Percentiles rank a stretch among this genome's conserved stretches.
These are phyloP conservation scores for Plasmodium cynomolgi DNA, from an alignment of 169 alveolate genomes.

Conservation along the genomic window DNA sequence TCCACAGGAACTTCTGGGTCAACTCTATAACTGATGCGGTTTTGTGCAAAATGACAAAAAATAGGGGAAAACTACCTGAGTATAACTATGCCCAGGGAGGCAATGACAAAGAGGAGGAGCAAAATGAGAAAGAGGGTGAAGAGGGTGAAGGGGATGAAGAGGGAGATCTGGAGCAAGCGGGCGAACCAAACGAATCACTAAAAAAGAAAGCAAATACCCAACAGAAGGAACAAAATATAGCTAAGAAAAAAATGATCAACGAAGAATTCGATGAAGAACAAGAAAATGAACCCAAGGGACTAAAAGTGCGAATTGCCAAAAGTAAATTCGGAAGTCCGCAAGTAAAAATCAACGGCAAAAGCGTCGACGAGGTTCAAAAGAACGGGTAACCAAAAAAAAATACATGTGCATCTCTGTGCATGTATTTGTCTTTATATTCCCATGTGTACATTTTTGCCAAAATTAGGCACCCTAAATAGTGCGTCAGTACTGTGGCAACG, in stretches of 20 bases:
- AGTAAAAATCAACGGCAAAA: slow-evolving; percentile 84
- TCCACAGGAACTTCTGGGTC: slow-evolving; percentile 56
- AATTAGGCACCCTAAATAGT: neutral
- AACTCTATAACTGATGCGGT: slow-evolving; percentile 73
- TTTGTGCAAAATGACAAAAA: slow-evolving; percentile 57
- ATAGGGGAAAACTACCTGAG: slow-evolving; percentile 61
- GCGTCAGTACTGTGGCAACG: neutral
- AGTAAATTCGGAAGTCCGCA: slow-evolving; percentile 83
- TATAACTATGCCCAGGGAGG: slow-evolving; percentile 19
- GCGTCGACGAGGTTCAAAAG: slow-evolving; percentile 78
- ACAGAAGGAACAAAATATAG: slow-evolving; percentile 12
- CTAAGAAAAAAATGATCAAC: slow-evolving; percentile 17
- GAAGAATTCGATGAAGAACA: slow-evolving; percentile 75
- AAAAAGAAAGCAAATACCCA: neutral
- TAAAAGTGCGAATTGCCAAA: slow-evolving; percentile 78
- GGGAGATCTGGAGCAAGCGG: neutral
- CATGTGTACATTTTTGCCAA: neutral
- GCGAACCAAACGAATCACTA: neutral
- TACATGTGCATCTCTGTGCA: neutral
- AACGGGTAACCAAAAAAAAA: slow-evolving; percentile 35
- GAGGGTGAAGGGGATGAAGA: neutral
- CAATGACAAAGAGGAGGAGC: neutral
- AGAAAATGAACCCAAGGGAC: slow-evolving; percentile 50
- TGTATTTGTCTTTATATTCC: neutral
- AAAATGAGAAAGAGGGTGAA: slow-evolving; percentile 9